Percentiles rank a stretch among this genome's conserved stretches.
phyloP scores from a whole-genome alignment of 495 filamentous ascomycete species.

The Aspergillus leporis region DNA sequence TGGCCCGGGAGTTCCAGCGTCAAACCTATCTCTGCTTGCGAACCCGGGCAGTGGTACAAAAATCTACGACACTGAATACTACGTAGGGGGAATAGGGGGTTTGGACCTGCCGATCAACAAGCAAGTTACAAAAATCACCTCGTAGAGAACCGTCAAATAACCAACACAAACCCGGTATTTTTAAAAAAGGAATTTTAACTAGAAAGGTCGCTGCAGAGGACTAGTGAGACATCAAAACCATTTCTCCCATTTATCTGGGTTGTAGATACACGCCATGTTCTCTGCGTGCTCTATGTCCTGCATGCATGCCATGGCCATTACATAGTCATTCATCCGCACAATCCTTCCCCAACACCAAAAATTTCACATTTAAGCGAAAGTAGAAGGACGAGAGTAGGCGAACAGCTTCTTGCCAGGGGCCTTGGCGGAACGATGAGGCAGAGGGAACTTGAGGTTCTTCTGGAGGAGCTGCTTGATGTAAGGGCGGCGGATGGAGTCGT shows the following conservation, averaged over 20 bases:
- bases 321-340: constrained; percentile 51
- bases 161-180: constrained; percentile 43
- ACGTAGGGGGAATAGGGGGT: neutral
- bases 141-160: constrained; percentile 4
- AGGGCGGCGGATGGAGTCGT: constrained; percentile 87
- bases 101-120: neutral
- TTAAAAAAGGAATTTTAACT: constrained; percentile 39
- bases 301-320: constrained; percentile 52
- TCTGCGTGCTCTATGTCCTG: constrained; percentile 44
- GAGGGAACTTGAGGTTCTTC: constrained; percentile 96
- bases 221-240: constrained; percentile 48
- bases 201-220: constrained; percentile 48
- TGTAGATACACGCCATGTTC: constrained; percentile 41
- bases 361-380: constrained; percentile 65
- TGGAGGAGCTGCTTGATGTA: constrained; percentile 98
- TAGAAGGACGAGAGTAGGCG: constrained; percentile 85
- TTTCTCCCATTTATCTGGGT: constrained; percentile 37
- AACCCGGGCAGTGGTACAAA: too few species aligned
- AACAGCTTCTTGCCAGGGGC: constrained; percentile 82
- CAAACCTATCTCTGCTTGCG: too few species aligned
- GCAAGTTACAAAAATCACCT: neutral
- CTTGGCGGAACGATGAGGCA: constrained; percentile 91
- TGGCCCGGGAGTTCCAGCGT: too few species aligned
- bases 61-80: neutral
- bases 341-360: constrained; percentile 40